A percentile compares a stretch with the other conserved stretches of the same genome.
phyloP scores from a whole-genome alignment of 805 yeast genomes.

The Teunomyces barrocoloradensis region DNA sequence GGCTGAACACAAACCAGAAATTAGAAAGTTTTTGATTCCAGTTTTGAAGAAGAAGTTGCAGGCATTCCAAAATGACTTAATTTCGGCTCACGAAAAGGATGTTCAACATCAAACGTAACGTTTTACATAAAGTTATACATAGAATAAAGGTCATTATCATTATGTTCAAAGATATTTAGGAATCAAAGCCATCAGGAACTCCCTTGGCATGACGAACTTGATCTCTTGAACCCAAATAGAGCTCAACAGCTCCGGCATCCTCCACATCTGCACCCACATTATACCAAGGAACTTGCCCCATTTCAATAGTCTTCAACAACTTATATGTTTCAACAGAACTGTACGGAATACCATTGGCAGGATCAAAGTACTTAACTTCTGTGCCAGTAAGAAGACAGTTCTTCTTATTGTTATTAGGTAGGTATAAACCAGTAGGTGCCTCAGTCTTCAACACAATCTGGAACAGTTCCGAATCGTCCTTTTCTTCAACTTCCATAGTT shows the following conservation, averaged over 20 bases:
- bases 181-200: slow-evolving; percentile 82
- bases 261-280: slow-evolving; percentile 49
- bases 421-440: slow-evolving; percentile 71
- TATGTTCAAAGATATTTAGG: not conserved
- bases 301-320: slow-evolving; percentile 49
- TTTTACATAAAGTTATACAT: slow-evolving; percentile 2
- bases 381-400: slow-evolving; percentile 74
- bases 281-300: slow-evolving; percentile 53
- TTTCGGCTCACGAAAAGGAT: slow-evolving; percentile 59
- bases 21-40: slow-evolving; percentile 54
- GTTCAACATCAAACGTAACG: slow-evolving; percentile 50
- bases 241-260: slow-evolving; percentile 47
- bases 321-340: slow-evolving; percentile 78
- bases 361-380: slow-evolving; percentile 83
- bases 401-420: slow-evolving; percentile 66
- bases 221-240: slow-evolving; percentile 42
- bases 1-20: slow-evolving; percentile 36
- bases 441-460: slow-evolving; percentile 54
- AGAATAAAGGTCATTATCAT: not conserved
- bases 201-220: slow-evolving; percentile 71
- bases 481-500: slow-evolving; percentile 44
- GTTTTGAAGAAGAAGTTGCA: slow-evolving; percentile 45
- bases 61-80: slow-evolving; percentile 62
- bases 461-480: slow-evolving; percentile 38
- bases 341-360: slow-evolving; percentile 84